Conservation (phyloP, 2,329 filamentous ascomycete species). For the Harringtonia aguacate region DNA sequence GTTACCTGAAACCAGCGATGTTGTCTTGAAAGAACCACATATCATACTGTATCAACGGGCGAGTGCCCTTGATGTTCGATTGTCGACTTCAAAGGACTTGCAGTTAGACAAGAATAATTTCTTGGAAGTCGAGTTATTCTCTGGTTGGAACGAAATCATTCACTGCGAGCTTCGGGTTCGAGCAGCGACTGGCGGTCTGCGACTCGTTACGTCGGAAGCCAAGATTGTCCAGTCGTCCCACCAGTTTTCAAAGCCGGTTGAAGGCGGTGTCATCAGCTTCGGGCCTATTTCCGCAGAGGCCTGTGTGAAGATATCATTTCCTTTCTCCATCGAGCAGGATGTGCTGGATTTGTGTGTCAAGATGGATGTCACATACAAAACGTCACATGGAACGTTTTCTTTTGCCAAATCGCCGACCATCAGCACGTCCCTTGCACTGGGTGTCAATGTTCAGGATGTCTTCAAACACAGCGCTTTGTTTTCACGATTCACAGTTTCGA, state of each 20-base stretch:
- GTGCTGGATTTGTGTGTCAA: constrained; percentile 60
- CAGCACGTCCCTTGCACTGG: constrained; percentile 67
- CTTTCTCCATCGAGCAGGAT: constrained; percentile 76
- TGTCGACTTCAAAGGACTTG: constrained; percentile 58
- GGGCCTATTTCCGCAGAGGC: constrained; percentile 32
- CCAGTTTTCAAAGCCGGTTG: constrained; percentile 31
- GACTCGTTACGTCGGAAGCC: constrained; percentile 51
- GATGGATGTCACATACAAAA: constrained; percentile 67
- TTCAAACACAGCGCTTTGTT: constrained; percentile 78
- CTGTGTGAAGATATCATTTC: constrained; percentile 52
- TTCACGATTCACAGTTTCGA: constrained; percentile 84
- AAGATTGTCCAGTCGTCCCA: constrained; percentile 33
- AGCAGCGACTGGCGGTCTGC: constrained; percentile 54
- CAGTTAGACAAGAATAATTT: constrained; percentile 71
- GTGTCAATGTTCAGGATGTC: constrained; percentile 93
- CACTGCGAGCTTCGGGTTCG: constrained; percentile 51
- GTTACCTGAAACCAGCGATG: constrained; percentile 22
- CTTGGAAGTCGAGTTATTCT: constrained; percentile 61
- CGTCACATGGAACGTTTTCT: constrained; percentile 52
- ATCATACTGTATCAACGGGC: constrained; percentile 65
- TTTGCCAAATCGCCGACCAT: constrained; percentile 54
- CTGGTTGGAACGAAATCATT: constrained; percentile 62
- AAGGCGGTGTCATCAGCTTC: constrained; percentile 43
- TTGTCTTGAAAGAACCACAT: constrained; percentile 47
- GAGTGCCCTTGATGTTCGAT: constrained; percentile 55